A percentile compares a stretch with the other conserved stretches of the same genome.
Evolutionary conservation across 768 basidiomycete species (phyloP).

Genomic region (Boletus edulis): DNA sequence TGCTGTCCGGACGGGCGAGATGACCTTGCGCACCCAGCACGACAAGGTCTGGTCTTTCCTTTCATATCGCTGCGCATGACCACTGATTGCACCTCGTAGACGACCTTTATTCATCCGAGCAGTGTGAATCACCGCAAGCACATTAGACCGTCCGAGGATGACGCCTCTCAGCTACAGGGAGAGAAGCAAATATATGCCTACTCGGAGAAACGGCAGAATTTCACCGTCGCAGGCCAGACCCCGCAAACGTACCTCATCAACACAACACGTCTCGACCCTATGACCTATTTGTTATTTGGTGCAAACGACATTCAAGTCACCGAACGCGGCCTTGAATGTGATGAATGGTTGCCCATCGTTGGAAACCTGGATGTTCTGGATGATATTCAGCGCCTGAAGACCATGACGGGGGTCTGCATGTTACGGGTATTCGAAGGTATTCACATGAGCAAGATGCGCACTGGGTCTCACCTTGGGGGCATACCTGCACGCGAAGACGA

Average conservation of each 20-base stretch:
- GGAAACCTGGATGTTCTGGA: conserved; percentile 74
- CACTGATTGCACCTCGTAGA: conserved; percentile 39
- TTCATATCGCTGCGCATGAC: conserved; percentile 1
- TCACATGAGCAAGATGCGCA: conserved; percentile 35
- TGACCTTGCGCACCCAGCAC: conserved; percentile 65
- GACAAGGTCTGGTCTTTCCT: conserved; percentile 64
- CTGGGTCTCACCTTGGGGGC: conserved; percentile 31
- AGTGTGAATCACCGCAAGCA: conserved; percentile 81
- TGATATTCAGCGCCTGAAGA: conserved; percentile 79
- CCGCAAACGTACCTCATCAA: conserved; percentile 71
- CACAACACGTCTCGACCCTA: conserved; percentile 82
- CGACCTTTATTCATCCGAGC: conserved; percentile 76
- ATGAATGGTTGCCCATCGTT: conserved; percentile 85
- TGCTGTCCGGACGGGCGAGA: conserved; percentile 71
- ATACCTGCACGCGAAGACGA: conserved; percentile 48
- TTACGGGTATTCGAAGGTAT: conserved; percentile 90
- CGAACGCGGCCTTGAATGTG: conserved; percentile 77
- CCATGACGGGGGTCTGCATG: conserved; percentile 78
- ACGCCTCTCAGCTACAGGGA: conserved; percentile 20
- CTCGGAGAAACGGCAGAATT: conserved; percentile 79
- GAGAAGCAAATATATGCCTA: conserved; percentile 82
- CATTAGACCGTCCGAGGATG: conserved; percentile 20
- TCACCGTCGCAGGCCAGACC: conserved; percentile 43
- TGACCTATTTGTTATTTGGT: conserved; percentile 90
- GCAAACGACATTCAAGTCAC: conserved; percentile 74